Percentiles rank a stretch among this genome's conserved stretches.
Conservation (phyloP, 441 rosid species). For the Lepidium campestre region DNA sequence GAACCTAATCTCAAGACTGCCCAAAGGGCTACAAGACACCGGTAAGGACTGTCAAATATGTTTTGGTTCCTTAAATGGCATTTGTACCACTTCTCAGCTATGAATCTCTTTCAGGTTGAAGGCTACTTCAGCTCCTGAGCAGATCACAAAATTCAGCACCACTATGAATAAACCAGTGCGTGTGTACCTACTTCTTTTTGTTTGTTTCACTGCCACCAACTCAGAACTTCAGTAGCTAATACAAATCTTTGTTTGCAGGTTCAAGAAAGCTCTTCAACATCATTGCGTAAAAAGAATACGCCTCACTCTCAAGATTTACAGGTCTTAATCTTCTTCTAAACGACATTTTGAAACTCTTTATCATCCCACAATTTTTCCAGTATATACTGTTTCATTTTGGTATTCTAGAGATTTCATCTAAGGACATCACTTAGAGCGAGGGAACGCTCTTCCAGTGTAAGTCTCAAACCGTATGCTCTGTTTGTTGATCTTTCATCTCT, state of each 20-base stretch:
- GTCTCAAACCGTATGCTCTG: not conserved
- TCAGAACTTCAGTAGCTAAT: not conserved
- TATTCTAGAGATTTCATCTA: constrained; percentile 46
- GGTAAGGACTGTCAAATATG: constrained; percentile 30
- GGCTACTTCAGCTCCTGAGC: constrained; percentile 32
- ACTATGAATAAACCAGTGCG: constrained; percentile 34
- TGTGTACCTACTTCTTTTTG: constrained; percentile 29
- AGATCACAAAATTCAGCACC: constrained; percentile 31
- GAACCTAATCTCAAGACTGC: constrained; percentile 78
- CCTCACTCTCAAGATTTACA: constrained; percentile 40
- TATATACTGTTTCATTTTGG: not conserved
- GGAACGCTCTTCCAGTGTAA: constrained; percentile 42
- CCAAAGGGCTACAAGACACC: constrained; percentile 50
- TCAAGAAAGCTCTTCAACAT: constrained; percentile 37
- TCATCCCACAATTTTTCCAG: not conserved
- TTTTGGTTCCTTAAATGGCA: not conserved
- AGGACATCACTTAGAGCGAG: constrained; percentile 51
- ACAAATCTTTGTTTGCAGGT: constrained; percentile 33
- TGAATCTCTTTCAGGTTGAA: constrained; percentile 45
- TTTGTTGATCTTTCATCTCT: not conserved
- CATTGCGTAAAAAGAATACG: constrained; percentile 31
- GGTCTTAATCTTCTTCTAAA: constrained; percentile 28
- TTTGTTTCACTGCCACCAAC: constrained; percentile 1
- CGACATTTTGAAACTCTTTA: not conserved
- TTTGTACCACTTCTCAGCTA: constrained; percentile 1